Percentiles rank a stretch among this genome's conserved stretches.
phyloP scores from a whole-genome alignment of 768 basidiomycete species.

The Mycena galericulata region DNA sequence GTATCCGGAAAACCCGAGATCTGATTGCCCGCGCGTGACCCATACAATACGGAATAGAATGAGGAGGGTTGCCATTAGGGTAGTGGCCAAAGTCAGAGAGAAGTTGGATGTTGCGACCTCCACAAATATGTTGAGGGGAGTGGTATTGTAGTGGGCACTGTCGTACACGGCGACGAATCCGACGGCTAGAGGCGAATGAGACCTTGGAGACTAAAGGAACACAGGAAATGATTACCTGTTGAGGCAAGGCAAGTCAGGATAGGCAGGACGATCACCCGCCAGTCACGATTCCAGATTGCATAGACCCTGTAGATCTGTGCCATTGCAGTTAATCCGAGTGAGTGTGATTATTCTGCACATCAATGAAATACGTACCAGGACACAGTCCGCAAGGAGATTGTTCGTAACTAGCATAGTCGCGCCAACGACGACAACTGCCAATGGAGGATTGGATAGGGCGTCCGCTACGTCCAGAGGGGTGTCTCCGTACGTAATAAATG shows the following conservation, averaged over 20 bases:
- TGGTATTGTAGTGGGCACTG: not conserved
- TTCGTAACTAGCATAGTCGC: constrained; percentile 23
- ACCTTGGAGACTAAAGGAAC: not conserved
- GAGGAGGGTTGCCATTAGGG: constrained; percentile 7
- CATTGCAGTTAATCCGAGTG: not conserved
- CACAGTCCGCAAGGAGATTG: constrained; percentile 31
- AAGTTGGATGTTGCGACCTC: not conserved
- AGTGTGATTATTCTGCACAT: not conserved
- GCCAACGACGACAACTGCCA: not conserved
- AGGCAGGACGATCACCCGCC: constrained; percentile 7
- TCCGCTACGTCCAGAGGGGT: constrained; percentile 14
- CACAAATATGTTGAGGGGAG: not conserved
- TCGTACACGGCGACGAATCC: not conserved
- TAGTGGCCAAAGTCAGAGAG: not conserved
- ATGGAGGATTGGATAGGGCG: not conserved
- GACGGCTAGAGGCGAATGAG: not conserved
- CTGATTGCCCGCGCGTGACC: not conserved
- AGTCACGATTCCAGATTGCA: constrained; percentile 9
- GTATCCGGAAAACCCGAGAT: not conserved
- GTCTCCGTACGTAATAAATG: constrained; percentile 22
- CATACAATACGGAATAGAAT: constrained; percentile 3
- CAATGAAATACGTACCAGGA: constrained; percentile 14
- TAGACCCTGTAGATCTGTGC: not conserved
- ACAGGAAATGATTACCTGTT: not conserved
- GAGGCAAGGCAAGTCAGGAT: not conserved